Percentiles rank a stretch among this genome's conserved stretches.
Evolutionary conservation across 83 land plant genomes (phyloP).

Genomic region (Thuja plicata): DNA sequence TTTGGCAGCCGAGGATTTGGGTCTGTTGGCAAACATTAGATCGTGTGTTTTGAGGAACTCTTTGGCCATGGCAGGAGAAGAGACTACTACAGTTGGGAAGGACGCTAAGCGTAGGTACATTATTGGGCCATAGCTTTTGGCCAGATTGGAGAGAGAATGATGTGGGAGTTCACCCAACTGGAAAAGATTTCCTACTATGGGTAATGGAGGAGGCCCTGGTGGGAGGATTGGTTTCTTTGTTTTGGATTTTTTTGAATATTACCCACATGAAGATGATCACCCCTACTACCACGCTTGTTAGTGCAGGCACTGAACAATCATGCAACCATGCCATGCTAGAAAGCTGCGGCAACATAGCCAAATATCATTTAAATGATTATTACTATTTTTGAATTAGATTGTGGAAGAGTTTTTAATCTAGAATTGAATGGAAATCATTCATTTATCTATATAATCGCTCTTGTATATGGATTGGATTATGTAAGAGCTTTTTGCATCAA

Average conservation of each 20-base stretch:
- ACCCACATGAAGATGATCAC: neutral
- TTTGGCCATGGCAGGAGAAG: slow-evolving; percentile 21
- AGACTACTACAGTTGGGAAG: slow-evolving; percentile 16
- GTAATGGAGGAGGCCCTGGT: slow-evolving; percentile 63
- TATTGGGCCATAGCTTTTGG: slow-evolving; percentile 19
- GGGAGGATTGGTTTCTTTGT: slow-evolving; percentile 25
- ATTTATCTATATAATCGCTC: too few species aligned
- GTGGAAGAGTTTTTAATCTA: too few species aligned
- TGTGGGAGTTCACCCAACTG: slow-evolving; percentile 16
- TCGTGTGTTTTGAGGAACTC: slow-evolving; percentile 23
- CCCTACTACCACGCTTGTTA: neutral
- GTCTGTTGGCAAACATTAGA: slow-evolving; percentile 14
- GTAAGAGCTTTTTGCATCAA: too few species aligned
- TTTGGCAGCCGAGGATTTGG: neutral
- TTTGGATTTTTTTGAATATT: neutral
- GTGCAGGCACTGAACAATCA: neutral
- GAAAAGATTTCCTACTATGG: slow-evolving; percentile 57
- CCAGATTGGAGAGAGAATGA: slow-evolving; percentile 3
- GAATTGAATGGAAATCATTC: too few species aligned
- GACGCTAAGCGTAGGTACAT: slow-evolving; percentile 21
- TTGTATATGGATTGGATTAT: too few species aligned
- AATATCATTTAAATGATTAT: too few species aligned
- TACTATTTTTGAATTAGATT: too few species aligned
- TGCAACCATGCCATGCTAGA: neutral
- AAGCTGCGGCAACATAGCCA: too few species aligned